Conservation (phyloP, 257 asterid species). For the Prunella vulgaris region DNA sequence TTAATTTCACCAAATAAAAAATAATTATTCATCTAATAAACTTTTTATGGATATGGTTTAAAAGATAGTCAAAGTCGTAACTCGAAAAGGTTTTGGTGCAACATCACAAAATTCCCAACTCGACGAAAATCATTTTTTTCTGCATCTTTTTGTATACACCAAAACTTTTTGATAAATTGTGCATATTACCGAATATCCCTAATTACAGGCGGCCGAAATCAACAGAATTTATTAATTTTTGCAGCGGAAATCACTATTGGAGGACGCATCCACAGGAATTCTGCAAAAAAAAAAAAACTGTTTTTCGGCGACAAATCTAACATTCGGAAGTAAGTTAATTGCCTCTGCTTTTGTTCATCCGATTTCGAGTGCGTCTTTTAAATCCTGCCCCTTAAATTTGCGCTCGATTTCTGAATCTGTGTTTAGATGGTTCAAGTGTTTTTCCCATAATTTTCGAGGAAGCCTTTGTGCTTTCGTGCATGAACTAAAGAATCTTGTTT, state of each 20-base stretch:
- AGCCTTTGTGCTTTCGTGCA: background rate
- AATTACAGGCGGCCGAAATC: background rate
- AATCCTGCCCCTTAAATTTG: background rate
- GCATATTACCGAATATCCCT: background rate
- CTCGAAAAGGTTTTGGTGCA: background rate
- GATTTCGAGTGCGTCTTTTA: background rate
- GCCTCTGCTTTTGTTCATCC: background rate
- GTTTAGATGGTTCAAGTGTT: background rate
- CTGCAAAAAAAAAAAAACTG: background rate
- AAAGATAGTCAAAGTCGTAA: background rate
- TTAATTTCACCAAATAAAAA: no score
- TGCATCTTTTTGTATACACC: background rate
- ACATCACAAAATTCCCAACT: background rate
- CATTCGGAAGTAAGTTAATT: slow-evolving; percentile 12
- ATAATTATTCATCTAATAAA: no score
- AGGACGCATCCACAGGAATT: background rate
- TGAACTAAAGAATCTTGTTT: background rate
- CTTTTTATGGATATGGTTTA: no score
- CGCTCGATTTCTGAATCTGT: background rate
- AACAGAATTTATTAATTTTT: no score
- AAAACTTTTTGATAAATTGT: no score
- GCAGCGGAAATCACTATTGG: background rate
- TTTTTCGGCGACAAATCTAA: background rate
- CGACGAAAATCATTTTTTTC: background rate
- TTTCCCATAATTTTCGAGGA: background rate